phyloP scores from a whole-genome alignment of 768 basidiomycete species.

The Auricularia heimuer region DNA sequence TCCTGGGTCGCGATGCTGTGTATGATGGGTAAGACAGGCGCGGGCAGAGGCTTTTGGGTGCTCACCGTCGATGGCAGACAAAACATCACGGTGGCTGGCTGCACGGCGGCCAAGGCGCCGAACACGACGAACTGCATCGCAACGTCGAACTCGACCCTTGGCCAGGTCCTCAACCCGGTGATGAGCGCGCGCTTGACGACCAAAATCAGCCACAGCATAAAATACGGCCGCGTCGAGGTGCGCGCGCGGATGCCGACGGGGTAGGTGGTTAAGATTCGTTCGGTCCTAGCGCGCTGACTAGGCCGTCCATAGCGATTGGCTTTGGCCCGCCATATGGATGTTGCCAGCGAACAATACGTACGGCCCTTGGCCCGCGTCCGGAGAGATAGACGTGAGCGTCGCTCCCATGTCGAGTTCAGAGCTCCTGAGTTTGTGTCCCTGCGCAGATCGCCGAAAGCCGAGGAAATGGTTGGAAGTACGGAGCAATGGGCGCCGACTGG shows the following conservation, averaged over 20 bases:
- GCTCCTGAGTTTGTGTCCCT: background rate
- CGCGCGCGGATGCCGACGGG: slow-evolving; percentile 23
- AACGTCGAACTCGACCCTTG: slow-evolving; percentile 40
- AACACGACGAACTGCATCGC: slow-evolving; percentile 25
- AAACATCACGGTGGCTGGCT: slow-evolving; percentile 72
- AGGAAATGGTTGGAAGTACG: slow-evolving; percentile 50
- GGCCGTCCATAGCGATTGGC: slow-evolving; percentile 2
- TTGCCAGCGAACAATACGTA: slow-evolving; percentile 57
- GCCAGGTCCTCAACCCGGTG: slow-evolving; percentile 44
- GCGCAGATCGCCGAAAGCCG: slow-evolving; percentile 42
- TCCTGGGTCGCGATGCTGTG: slow-evolving; percentile 44
- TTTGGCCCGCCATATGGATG: slow-evolving; percentile 79
- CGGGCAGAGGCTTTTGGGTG: background rate
- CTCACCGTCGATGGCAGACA: background rate
- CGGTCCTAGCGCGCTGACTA: slow-evolving; percentile 14
- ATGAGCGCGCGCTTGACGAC: slow-evolving; percentile 27
- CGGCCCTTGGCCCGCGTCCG: slow-evolving; percentile 34
- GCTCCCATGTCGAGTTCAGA: background rate
- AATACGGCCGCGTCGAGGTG: slow-evolving; percentile 30
- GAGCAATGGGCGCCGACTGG: slow-evolving; percentile 53
- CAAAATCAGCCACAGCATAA: slow-evolving; percentile 32
- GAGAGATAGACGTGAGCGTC: slow-evolving; percentile 27
- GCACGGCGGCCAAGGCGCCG: slow-evolving; percentile 40
- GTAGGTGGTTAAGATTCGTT: slow-evolving; percentile 2
- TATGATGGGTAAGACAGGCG: slow-evolving; percentile 41